phyloP scores from a whole-genome alignment of 164 flowering plant genomes.

The Berberis vulgaris region DNA sequence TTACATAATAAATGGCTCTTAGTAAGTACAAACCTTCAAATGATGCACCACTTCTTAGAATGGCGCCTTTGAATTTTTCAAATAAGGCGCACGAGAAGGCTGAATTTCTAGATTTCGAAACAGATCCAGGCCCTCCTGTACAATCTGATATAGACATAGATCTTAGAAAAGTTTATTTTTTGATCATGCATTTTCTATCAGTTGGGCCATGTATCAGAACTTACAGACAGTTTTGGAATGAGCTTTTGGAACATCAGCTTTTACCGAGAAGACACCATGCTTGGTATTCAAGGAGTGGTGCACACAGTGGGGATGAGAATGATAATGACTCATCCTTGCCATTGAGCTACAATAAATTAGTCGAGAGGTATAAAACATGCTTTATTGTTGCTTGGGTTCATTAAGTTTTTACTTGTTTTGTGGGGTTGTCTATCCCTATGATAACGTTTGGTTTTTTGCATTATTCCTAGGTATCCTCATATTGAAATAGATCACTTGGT shows the following conservation, averaged over 20 bases:
- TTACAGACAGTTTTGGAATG: constrained; percentile 62
- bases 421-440: not conserved
- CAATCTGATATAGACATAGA: constrained; percentile 71
- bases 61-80: constrained; percentile 27
- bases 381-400: not conserved
- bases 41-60: constrained; percentile 27
- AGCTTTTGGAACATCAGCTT: constrained; percentile 85
- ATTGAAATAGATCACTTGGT: constrained; percentile 81
- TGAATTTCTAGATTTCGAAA: constrained; percentile 33
- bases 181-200: constrained; percentile 59
- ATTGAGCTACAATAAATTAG: constrained; percentile 59
- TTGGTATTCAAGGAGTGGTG: constrained; percentile 83
- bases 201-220: constrained; percentile 85
- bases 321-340: constrained; percentile 83
- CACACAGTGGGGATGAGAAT: constrained; percentile 50
- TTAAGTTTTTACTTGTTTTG: not conserved
- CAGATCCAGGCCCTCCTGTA: constrained; percentile 21
- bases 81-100: constrained; percentile 31
- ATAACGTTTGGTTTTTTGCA: not conserved
- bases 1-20: constrained; percentile 31
- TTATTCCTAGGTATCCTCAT: constrained; percentile 66
- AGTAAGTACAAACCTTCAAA: constrained; percentile 35
- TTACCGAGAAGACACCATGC: constrained; percentile 98
- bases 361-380: constrained; percentile 49
- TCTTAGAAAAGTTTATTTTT: constrained; percentile 77